These are phyloP conservation scores for Yarrowia keelungensis DNA, from an alignment of 805 yeast genomes.

Conservation along the genomic window DNA sequence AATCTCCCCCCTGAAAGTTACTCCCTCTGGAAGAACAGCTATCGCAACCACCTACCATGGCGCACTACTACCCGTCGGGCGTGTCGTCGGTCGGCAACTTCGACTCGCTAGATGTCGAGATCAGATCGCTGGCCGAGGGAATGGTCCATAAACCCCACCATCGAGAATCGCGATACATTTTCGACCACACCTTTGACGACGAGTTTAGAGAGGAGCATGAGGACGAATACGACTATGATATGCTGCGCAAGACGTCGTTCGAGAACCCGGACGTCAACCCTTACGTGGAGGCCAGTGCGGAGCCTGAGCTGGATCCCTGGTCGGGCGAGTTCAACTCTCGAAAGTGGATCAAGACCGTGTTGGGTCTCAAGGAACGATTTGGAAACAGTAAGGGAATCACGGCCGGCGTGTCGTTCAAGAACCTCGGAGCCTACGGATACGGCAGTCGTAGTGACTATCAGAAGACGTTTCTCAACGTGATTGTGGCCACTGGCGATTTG, in stretches of 20 bases:
- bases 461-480: constrained; percentile 59
- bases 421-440: constrained; percentile 66
- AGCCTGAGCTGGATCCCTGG: constrained; percentile 64
- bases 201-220: constrained; percentile 37
- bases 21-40: background rate
- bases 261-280: constrained; percentile 43
- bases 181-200: constrained; percentile 33
- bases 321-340: constrained; percentile 61
- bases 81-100: constrained; percentile 35
- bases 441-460: constrained; percentile 71
- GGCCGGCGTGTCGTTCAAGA: constrained; percentile 66
- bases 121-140: constrained; percentile 37
- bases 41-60: constrained; percentile 17
- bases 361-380: constrained; percentile 50
- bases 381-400: constrained; percentile 48
- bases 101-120: constrained; percentile 37
- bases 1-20: constrained; percentile 9
- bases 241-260: constrained; percentile 28
- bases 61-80: constrained; percentile 28
- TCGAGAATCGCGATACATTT: constrained; percentile 34
- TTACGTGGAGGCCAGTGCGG: constrained; percentile 46
- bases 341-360: constrained; percentile 70
- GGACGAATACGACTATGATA: constrained; percentile 35
- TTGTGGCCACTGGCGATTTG: constrained; percentile 53
- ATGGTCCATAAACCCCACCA: constrained; percentile 32